Base-by-base conservation (phyloP, 306 rosid genomes). In the Cicer bijugum region DNA sequence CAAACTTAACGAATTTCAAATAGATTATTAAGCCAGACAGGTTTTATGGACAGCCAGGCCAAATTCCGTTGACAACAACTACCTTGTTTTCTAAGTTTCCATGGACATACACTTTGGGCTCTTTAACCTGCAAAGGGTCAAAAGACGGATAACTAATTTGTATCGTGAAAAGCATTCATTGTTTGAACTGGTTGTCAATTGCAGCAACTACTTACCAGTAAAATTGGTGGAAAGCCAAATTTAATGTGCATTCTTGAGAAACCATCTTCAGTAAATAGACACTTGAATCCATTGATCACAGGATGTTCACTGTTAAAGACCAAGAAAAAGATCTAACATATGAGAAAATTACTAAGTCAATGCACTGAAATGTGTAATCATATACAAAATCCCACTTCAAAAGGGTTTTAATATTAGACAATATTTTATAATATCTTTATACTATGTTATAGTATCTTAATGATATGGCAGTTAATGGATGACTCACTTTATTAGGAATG, bases 401-500 rank as follows among this genome's bases (percentile, higher is more conserved):
- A 42, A 42, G 45, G 45, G 10, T 42, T 42, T 9, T 2, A 42
- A 42, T 42, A 42, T 42, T 42, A 42, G 2, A 42, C 9, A 42
- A 42, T 42, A 42, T 6, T 10, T 1, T 42, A 42, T 42, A 42
- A 42, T 9, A 42, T 42, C 45, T 42, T 9, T 28, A 28, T 28
- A 28, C 35, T 28, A 28, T 42, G 45, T 42, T 42, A 42, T 28
- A 28, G 4, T 28, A 28, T 28, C 5, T 28, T 28, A 28, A 28
- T 28, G 59, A 74, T 50, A 68, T 53, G 58, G 4, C 16, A 45
- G 20, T 69, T 38, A 48, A 70, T 37, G 55, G 37, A 78, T 55
- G 69, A 87, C 96, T 86, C 84, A 93, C 98, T 83, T 91, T 64
- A 91, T 72, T 64, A 93, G 91, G 80, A 82, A 91, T 62, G 91